Base-by-base conservation (phyloP, 176 grass and related monocot species). In the Carex myosuroides region DNA sequence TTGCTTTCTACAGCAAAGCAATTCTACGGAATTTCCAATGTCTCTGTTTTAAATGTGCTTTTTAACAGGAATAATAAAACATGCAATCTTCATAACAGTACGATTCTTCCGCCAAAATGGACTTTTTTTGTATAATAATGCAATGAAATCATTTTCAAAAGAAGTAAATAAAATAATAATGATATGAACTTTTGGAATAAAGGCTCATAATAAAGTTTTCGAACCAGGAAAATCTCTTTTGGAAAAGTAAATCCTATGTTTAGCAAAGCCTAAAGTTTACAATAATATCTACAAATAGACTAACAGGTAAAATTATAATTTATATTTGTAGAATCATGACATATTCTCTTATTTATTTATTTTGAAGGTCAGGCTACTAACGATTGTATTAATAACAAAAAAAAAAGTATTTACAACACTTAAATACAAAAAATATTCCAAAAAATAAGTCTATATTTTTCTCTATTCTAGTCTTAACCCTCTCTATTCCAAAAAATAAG, bases 171-270 rank as follows among this genome's bases (percentile, higher is more conserved):
- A 26, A 75, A 75, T 54, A 75, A 75, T 3, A 75, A 52, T 75
- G 11, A 53, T 50, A 52, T n/a, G 42, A 52, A 52, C 70, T 75
- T 77, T 56, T 77, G 73, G 50, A 77, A 77, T 77, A 77, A 77
- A 77, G 4, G 73, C 7, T 77, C 13, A 2, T 54, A 54, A 53
- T 76, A 76, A 76, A 76, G 72, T 54, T 76, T 54, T 76, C 18
- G 8, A 33, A 77, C 73, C 50, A 33, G 24, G 22, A 46, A 46
- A 77, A 77, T 56, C 50, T 13, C 14, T 70, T 77, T 17, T 52
- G 73, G 3, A 33, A 32, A 77, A 56, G 24, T 77, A 32, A 75
- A 53, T 33, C 13, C 50, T 56, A 76, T 46, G 53, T 54, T 54
- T 54, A 13, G 44, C 44, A 52, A 68, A 74, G 70, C 70, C 46